phyloP scores from a whole-genome alignment of 371 early-diverging fungal species.

The Fennellomyces sp. region DNA sequence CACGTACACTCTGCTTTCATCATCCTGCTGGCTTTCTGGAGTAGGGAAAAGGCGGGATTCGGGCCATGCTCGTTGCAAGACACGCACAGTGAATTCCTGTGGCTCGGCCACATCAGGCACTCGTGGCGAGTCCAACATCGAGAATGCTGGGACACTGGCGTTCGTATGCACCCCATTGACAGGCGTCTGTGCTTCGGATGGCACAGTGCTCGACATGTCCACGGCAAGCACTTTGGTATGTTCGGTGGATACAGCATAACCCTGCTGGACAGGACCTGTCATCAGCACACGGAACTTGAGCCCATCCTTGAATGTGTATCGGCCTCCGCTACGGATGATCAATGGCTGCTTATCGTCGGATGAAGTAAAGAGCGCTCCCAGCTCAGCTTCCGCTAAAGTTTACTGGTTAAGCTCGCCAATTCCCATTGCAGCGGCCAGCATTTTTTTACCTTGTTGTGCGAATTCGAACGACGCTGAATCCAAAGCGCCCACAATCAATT shows the following conservation, averaged over 20 bases:
- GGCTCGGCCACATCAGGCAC: conserved; percentile 30
- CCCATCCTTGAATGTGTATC: conserved; percentile 26
- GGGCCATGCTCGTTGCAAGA: conserved; percentile 51
- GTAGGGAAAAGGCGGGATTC: conserved; percentile 53
- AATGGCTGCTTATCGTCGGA: conserved; percentile 28
- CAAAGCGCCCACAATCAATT: conserved; percentile 67
- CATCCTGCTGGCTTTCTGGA: conserved; percentile 57
- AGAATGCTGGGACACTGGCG: conserved; percentile 1
- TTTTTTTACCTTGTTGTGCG: conserved; percentile 52
- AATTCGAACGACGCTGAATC: conserved; percentile 55
- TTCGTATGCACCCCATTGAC: conserved; percentile 36
- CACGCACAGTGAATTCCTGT: conserved; percentile 32
- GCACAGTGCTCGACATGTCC: conserved; percentile 17
- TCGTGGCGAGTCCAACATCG: conserved; percentile 21
- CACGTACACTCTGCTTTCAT: conserved; percentile 58
- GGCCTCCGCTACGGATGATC: conserved; percentile 49
- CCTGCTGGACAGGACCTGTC: conserved; percentile 73
- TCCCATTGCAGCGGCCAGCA: background rate
- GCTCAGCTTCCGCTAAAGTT: conserved; percentile 25
- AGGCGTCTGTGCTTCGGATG: conserved; percentile 37
- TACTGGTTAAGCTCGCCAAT: too few relatives aligned
- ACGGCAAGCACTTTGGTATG: conserved; percentile 34
- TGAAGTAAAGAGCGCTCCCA: conserved; percentile 21
- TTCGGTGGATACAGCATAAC: conserved; percentile 45
- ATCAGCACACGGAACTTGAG: conserved; percentile 49